phyloP scores from a whole-genome alignment of 2,329 filamentous ascomycete genomes.

The Trichocomaceae sp. region DNA sequence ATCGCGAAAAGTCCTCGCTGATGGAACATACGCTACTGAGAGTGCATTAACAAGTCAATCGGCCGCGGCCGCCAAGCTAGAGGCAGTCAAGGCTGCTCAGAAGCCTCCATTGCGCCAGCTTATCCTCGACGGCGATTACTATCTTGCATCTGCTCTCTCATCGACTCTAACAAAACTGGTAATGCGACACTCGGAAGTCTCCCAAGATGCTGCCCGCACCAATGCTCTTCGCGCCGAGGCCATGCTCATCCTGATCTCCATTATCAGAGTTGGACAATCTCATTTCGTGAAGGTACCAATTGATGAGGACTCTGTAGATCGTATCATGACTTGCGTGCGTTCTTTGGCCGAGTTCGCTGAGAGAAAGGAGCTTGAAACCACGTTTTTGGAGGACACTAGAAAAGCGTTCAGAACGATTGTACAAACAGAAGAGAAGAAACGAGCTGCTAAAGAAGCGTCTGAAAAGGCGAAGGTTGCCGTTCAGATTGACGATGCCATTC shows the following conservation, averaged over 20 bases:
- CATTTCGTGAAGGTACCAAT: constrained; percentile 97
- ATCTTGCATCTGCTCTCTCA: constrained; percentile 88
- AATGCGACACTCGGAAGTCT: constrained; percentile 94
- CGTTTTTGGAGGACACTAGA: constrained; percentile 89
- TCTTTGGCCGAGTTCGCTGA: constrained; percentile 84
- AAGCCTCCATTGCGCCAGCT: constrained; percentile 92
- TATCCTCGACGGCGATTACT: constrained; percentile 96
- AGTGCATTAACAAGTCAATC: constrained; percentile 91
- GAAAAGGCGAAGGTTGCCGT: constrained; percentile 91
- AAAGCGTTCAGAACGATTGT: constrained; percentile 98
- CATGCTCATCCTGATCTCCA: constrained; percentile 99
- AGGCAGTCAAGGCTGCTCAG: constrained; percentile 93
- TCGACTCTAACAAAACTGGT: constrained; percentile 95
- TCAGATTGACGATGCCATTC: constrained; percentile 90
- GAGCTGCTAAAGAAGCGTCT: constrained; percentile 84
- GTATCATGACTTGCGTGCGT: constrained; percentile 95
- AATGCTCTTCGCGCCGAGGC: constrained; percentile 93
- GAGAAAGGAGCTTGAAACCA: constrained; percentile 82
- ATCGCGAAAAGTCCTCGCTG: constrained; percentile 84
- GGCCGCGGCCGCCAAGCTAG: constrained; percentile 79
- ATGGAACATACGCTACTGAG: constrained; percentile 96
- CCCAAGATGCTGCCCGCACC: constrained; percentile 73
- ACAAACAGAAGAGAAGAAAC: constrained; percentile 93
- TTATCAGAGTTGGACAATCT: constrained; percentile 96
- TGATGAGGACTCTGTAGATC: constrained; percentile 95